phyloP scores from a whole-genome alignment of 805 yeast species.

The Grigorovia jiainica region DNA sequence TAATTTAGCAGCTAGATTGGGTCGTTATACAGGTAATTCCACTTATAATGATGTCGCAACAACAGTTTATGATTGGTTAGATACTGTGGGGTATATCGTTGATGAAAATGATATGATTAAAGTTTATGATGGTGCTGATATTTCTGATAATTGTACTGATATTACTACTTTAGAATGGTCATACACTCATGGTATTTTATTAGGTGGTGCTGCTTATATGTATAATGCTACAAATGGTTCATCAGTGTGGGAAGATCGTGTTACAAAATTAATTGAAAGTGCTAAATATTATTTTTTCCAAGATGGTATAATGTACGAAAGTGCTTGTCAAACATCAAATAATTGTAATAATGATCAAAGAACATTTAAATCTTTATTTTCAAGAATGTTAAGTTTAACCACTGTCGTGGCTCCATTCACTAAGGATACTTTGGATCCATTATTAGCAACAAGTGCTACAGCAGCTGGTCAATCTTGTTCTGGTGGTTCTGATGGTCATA shows the following conservation, averaged over 20 bases:
- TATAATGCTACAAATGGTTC: constrained; percentile 50
- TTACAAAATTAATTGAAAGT: constrained; percentile 36
- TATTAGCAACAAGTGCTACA: constrained; percentile 41
- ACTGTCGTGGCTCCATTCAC: constrained; percentile 45
- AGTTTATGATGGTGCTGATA: constrained; percentile 68
- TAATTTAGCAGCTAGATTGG: constrained; percentile 54
- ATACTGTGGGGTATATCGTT: constrained; percentile 36
- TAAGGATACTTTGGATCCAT: constrained; percentile 32
- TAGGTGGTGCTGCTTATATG: constrained; percentile 63
- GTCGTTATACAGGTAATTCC: constrained; percentile 44
- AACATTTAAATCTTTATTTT: constrained; percentile 60
- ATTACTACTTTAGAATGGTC: constrained; percentile 50
- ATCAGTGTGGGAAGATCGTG: constrained; percentile 41
- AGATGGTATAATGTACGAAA: constrained; percentile 47
- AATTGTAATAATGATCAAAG: constrained; percentile 69
- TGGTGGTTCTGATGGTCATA: constrained; percentile 67
- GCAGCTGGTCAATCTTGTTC: constrained; percentile 65
- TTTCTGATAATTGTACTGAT: constrained; percentile 51
- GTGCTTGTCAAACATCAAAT: constrained; percentile 41
- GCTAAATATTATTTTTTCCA: constrained; percentile 42
- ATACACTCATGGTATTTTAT: constrained; percentile 58
- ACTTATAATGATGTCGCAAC: constrained; percentile 45
- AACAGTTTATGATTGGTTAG: constrained; percentile 51
- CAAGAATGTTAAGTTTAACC: constrained; percentile 54
- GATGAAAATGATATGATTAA: constrained; percentile 40